These are phyloP conservation scores for Xylaria sp. DNA, from an alignment of 2,329 filamentous ascomycete genomes.

Conservation along the genomic window DNA sequence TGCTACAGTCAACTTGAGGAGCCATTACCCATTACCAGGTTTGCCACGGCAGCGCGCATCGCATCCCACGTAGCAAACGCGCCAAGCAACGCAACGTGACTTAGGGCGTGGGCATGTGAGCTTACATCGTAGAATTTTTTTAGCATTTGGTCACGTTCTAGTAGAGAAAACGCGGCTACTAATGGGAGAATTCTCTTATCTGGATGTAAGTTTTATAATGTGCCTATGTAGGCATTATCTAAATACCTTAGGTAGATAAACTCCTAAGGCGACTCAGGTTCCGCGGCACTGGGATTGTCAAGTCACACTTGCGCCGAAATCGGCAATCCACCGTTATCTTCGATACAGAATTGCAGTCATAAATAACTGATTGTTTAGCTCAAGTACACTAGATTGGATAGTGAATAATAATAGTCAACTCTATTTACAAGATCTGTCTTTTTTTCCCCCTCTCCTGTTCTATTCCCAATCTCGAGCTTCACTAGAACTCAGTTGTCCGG, in stretches of 20 bases:
- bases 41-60: too few species aligned
- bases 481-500: neutral
- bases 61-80: neutral
- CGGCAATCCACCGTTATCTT: slow-evolving; percentile 36
- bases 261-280: slow-evolving; percentile 4
- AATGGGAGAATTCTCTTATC: slow-evolving; percentile 28
- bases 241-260: neutral
- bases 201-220: neutral
- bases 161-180: slow-evolving; percentile 10
- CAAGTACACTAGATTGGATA: slow-evolving; percentile 2
- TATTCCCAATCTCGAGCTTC: neutral
- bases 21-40: neutral
- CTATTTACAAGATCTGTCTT: neutral
- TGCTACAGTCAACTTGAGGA: neutral
- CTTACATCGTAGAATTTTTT: slow-evolving; percentile 2
- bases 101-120: neutral
- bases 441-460: neutral
- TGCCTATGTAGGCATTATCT: neutral
- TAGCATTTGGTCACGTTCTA: neutral
- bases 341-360: slow-evolving; percentile 34
- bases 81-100: slow-evolving; percentile 2
- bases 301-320: slow-evolving; percentile 39
- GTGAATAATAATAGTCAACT: slow-evolving; percentile 7
- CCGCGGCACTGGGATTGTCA: slow-evolving; percentile 6
- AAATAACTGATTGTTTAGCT: slow-evolving; percentile 1